Conservation (phyloP, 192 early-diverging fungal species). For the Coemansia reversa region DNA sequence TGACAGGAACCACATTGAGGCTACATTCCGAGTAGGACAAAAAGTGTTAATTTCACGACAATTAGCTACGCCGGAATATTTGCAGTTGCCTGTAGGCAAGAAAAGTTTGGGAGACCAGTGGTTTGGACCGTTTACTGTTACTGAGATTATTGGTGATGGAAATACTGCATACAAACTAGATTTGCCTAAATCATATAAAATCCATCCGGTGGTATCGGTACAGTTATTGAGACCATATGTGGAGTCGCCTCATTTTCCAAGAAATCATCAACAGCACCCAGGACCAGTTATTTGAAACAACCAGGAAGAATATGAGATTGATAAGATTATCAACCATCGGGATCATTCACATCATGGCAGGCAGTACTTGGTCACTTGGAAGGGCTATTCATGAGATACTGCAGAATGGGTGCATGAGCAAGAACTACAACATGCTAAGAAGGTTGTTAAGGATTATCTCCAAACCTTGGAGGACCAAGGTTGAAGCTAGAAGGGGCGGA, state of each 20-base stretch:
- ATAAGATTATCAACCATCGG: background rate
- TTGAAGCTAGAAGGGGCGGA: constrained; percentile 2
- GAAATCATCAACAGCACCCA: background rate
- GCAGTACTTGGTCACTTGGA: background rate
- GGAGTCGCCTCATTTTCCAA: background rate
- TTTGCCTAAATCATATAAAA: background rate
- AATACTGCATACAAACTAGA: constrained; percentile 3
- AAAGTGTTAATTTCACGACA: background rate
- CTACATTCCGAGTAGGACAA: background rate
- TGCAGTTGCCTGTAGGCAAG: background rate
- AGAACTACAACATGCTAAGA: background rate
- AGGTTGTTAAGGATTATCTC: background rate
- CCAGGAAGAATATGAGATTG: background rate
- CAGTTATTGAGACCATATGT: background rate
- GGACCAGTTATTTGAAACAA: background rate
- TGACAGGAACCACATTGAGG: background rate
- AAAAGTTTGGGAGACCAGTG: background rate
- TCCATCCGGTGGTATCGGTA: constrained; percentile 2
- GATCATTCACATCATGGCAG: background rate
- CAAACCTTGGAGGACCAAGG: constrained; percentile 1
- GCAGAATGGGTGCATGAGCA: background rate
- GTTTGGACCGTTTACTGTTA: constrained; percentile 5
- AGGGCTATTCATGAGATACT: background rate
- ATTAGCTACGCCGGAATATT: background rate
- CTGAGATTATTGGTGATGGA: background rate